A percentile compares a stretch with the other conserved stretches of the same genome.
Conservation (phyloP, 768 basidiomycete species). For the Termitomyces sp. region DNA sequence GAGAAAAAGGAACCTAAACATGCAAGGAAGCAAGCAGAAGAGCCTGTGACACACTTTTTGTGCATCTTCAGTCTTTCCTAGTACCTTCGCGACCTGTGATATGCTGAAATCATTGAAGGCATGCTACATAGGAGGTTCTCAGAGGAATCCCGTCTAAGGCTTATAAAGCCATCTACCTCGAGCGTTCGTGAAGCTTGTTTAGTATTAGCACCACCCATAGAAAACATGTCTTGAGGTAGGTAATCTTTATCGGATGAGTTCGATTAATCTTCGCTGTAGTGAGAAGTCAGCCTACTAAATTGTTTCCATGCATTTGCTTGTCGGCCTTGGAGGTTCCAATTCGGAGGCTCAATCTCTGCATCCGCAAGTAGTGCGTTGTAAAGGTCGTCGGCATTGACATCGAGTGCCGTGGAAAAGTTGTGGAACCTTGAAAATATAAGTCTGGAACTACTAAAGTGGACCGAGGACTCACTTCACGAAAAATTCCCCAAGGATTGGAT, state of each 20-base stretch:
- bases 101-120: conserved; percentile 65
- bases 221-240: conserved; percentile 39
- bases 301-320: conserved; percentile 58
- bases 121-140: conserved; percentile 34
- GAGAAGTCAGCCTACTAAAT: conserved; percentile 33
- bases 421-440: conserved; percentile 39
- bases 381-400: conserved; percentile 47
- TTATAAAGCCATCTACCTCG: conserved; percentile 39
- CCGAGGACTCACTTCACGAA: conserved; percentile 50
- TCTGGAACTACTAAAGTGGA: not conserved
- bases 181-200: conserved; percentile 63
- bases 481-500: conserved; percentile 65
- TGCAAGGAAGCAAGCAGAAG: not conserved
- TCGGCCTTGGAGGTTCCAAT: conserved; percentile 65
- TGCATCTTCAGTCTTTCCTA: conserved; percentile 49
- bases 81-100: conserved; percentile 57
- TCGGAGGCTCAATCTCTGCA: conserved; percentile 53
- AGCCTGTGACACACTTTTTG: conserved; percentile 39
- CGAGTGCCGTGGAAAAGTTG: conserved; percentile 44
- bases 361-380: conserved; percentile 60
- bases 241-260: conserved; percentile 28
- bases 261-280: not conserved
- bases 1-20: not conserved
- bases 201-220: conserved; percentile 52
- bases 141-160: not conserved